These are phyloP conservation scores for Pelagophyceae sp. DNA, from an alignment of 352 stramenopile species.

Conservation along the genomic window DNA sequence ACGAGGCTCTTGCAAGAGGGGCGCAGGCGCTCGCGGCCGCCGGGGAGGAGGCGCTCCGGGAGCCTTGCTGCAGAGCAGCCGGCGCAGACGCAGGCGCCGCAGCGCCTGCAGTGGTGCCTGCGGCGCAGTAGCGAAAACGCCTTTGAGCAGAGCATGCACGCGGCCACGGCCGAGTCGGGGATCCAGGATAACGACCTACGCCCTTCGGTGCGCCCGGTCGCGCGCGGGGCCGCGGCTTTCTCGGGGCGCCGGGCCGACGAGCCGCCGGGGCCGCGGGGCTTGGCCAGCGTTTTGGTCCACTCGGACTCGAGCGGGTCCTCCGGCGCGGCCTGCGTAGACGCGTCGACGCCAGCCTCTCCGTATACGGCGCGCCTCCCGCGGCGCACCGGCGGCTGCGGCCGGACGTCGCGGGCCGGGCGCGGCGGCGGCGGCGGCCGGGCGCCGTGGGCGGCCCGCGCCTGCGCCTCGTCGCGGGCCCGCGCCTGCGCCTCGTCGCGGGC, in stretches of 20 bases:
- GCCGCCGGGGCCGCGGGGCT: not conserved
- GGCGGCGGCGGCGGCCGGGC: too few relatives aligned
- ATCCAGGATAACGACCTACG: not conserved
- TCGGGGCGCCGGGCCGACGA: too few relatives aligned
- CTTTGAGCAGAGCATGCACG: not conserved
- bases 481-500: too few relatives aligned
- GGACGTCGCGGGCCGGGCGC: too few relatives aligned
- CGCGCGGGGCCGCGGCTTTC: too few relatives aligned
- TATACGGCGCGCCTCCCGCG: too few relatives aligned
- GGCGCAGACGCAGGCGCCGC: slow-evolving; percentile 12
- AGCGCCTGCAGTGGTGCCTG: slow-evolving; percentile 7
- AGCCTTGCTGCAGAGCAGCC: not conserved
- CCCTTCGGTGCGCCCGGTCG: too few relatives aligned
- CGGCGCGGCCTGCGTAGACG: too few relatives aligned
- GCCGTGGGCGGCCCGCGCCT: too few relatives aligned
- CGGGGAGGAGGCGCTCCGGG: not conserved
- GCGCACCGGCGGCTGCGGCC: too few relatives aligned
- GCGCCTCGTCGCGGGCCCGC: too few relatives aligned
- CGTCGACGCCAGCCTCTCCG: too few relatives aligned
- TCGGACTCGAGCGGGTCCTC: not conserved
- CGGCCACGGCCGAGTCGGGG: not conserved
- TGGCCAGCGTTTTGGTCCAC: not conserved
- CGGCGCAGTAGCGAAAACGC: not conserved
- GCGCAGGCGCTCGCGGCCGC: not conserved
- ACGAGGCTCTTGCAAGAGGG: not conserved